A percentile compares a stretch with the other conserved stretches of the same genome.
These are phyloP conservation scores for Posidonia australis DNA, from an alignment of 106 monocot genomes.

Conservation along the genomic window DNA sequence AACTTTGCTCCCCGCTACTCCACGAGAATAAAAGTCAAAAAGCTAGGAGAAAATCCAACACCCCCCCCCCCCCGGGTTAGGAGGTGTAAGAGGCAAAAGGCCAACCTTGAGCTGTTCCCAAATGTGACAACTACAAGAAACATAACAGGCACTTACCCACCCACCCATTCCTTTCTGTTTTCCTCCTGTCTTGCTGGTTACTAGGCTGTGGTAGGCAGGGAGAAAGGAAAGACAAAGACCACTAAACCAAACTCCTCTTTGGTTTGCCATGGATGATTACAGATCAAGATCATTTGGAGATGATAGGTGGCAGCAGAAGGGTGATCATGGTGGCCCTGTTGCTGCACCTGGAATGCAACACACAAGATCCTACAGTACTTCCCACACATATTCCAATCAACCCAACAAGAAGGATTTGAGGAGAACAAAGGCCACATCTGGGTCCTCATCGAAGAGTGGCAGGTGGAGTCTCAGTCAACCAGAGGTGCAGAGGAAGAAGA, in stretches of 20 bases:
- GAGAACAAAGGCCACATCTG: constrained; percentile 22
- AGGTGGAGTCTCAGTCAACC: constrained; percentile 40
- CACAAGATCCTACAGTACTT: constrained; percentile 35
- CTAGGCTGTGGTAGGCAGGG: background rate
- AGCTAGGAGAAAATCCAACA: too few relatives aligned
- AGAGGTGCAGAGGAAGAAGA: constrained; percentile 63
- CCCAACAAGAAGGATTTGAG: constrained; percentile 8
- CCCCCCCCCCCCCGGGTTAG: too few relatives aligned
- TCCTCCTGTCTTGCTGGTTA: too few relatives aligned
- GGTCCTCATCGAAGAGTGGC: constrained; percentile 5
- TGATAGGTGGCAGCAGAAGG: constrained; percentile 24
- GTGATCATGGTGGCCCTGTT: constrained; percentile 16
- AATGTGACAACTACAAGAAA: constrained; percentile 2
- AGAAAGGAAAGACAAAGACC: background rate
- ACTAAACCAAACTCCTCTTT: background rate
- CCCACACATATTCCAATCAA: constrained; percentile 12
- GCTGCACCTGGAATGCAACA: constrained; percentile 10
- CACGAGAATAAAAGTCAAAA: too few relatives aligned
- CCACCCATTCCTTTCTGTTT: too few relatives aligned
- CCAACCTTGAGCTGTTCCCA: background rate
- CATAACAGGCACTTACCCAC: background rate
- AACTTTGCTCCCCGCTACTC: too few relatives aligned
- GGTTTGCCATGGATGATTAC: constrained; percentile 33
- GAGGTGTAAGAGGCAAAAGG: too few relatives aligned
- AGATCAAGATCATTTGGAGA: constrained; percentile 38